These are phyloP conservation scores for Fusarium sp. DNA, from an alignment of 2,329 filamentous ascomycete species.

Conservation along the genomic window DNA sequence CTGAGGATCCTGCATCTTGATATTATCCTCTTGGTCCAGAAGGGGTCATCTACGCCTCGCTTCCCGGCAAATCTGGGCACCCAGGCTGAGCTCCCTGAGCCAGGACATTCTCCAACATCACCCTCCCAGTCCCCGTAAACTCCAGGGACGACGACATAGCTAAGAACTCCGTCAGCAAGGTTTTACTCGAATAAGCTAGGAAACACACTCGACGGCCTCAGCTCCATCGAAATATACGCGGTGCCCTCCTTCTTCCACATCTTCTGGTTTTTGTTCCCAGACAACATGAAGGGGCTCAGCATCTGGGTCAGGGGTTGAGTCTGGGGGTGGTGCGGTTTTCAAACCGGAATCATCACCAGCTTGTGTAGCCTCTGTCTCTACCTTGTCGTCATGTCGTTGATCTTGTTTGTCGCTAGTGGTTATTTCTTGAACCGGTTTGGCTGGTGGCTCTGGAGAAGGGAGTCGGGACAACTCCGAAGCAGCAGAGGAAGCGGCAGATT, in stretches of 20 bases:
- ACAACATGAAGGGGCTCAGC: not conserved
- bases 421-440: not conserved
- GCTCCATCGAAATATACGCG: not conserved
- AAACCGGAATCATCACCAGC: too few species aligned
- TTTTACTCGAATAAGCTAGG: rapidly evolving
- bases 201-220: not conserved
- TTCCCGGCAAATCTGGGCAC: not conserved
- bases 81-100: conserved; percentile 8
- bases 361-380: rapidly evolving
- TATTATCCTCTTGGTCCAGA: not conserved
- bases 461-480: not conserved
- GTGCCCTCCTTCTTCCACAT: not conserved
- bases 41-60: not conserved
- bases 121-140: not conserved
- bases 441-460: not conserved
- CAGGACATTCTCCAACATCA: not conserved
- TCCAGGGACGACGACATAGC: not conserved
- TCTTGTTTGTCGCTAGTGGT: not conserved
- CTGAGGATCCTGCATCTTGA: not conserved
- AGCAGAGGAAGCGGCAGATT: not conserved
- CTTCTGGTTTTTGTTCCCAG: not conserved
- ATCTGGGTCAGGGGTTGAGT: not conserved
- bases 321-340: too few species aligned
- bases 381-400: too few species aligned
- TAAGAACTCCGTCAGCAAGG: not conserved